A percentile compares a stretch with the other conserved stretches of the same genome.
These are phyloP conservation scores for Aspergillus unguis DNA, from an alignment of 2,329 filamentous ascomycete species.

Conservation along the genomic window DNA sequence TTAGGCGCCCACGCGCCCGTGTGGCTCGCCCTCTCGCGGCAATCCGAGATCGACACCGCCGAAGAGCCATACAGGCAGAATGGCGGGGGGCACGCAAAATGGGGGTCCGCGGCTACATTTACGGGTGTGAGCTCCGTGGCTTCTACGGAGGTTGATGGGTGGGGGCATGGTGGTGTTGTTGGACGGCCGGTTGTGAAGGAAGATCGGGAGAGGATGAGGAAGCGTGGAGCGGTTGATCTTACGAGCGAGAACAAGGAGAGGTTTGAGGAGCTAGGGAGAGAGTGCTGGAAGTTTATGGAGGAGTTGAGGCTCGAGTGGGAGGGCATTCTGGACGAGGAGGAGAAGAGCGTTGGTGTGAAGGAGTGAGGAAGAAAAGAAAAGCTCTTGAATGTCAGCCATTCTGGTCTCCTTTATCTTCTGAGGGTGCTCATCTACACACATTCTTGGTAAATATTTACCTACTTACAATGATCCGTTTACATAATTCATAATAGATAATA, in stretches of 20 bases:
- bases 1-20: slow-evolving; percentile 70
- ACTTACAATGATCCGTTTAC: no score
- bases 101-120: slow-evolving; percentile 71
- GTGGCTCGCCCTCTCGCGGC: slow-evolving; percentile 70
- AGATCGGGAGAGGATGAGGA: slow-evolving; percentile 55
- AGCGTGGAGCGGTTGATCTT: slow-evolving; percentile 55
- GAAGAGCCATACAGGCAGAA: slow-evolving; percentile 55
- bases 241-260: slow-evolving; percentile 45
- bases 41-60: slow-evolving; percentile 41
- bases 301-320: slow-evolving; percentile 41
- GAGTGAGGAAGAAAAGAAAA: not conserved
- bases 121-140: slow-evolving; percentile 60
- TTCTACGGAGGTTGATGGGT: slow-evolving; percentile 80
- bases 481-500: not conserved
- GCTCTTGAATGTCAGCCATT: not conserved
- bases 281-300: slow-evolving; percentile 45
- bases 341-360: slow-evolving; percentile 14
- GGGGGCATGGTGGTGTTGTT: slow-evolving; percentile 64
- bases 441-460: no score
- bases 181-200: slow-evolving; percentile 51
- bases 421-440: no score
- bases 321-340: slow-evolving; percentile 34
- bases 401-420: not conserved
- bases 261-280: slow-evolving; percentile 41
- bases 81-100: slow-evolving; percentile 65